Conservation (phyloP, 192 early-diverging fungal species). For the Rhizophagus clarus region DNA sequence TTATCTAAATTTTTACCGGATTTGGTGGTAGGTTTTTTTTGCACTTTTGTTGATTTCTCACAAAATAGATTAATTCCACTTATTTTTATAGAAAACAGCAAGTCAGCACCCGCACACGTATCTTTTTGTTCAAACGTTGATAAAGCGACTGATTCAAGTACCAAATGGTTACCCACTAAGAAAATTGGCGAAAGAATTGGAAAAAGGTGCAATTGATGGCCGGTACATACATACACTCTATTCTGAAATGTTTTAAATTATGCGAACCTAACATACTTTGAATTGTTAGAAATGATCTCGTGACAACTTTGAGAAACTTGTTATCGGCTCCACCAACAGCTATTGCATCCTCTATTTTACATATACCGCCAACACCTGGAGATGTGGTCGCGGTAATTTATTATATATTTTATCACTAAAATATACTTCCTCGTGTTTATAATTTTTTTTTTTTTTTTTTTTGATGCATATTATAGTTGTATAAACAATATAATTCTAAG, state of each 20-base stretch:
- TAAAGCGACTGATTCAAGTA: conserved; percentile 5
- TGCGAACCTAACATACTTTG: background rate
- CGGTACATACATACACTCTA: background rate
- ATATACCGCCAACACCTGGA: conserved; percentile 57
- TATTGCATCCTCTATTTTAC: conserved; percentile 46
- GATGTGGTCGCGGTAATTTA: conserved; percentile 52
- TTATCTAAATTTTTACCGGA: conserved; percentile 57
- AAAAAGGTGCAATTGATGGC: conserved; percentile 2
- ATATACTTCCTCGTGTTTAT: background rate
- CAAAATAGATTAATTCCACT: background rate
- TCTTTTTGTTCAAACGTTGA: conserved; percentile 23
- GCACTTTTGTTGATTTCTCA: background rate
- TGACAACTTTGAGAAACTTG: conserved; percentile 40
- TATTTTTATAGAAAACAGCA: conserved; percentile 4
- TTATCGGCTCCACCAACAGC: conserved; percentile 41
- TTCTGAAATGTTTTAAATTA: background rate
- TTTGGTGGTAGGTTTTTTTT: conserved; percentile 33
- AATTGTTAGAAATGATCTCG: conserved; percentile 30
- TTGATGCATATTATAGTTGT: conserved; percentile 38
- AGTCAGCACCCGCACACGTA: background rate
- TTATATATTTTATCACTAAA: background rate
- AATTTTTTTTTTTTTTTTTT: background rate
- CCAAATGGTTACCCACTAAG: conserved; percentile 8
- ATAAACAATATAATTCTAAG: conserved; percentile 45
- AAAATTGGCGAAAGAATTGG: conserved; percentile 14